phyloP scores from a whole-genome alignment of 2,329 filamentous ascomycete genomes.

The Colletotrichum lini region DNA sequence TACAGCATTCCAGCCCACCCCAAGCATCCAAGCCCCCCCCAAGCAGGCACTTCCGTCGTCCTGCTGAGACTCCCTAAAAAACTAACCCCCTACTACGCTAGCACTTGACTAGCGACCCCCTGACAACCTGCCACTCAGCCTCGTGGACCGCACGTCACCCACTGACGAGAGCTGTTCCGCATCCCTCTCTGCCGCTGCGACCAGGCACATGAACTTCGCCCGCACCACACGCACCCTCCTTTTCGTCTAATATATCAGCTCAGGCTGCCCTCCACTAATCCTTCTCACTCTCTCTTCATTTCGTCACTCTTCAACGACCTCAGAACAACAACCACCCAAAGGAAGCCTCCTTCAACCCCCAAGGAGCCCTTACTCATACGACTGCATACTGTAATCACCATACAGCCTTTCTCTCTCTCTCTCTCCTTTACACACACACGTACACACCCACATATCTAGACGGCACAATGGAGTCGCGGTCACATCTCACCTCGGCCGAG shows the following conservation, averaged over 20 bases:
- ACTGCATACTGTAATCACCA: conserved; percentile 20
- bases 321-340: conserved; percentile 42
- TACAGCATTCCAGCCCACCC: conserved; percentile 42
- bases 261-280: conserved; percentile 29
- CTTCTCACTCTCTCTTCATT: conserved; percentile 12
- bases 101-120: conserved; percentile 28
- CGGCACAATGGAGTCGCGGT: conserved; percentile 62
- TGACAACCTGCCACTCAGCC: conserved; percentile 53
- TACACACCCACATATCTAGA: conserved; percentile 12
- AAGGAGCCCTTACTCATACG: conserved; percentile 44
- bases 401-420: conserved; percentile 20
- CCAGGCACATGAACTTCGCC: conserved; percentile 48
- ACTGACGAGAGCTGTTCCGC: conserved; percentile 50
- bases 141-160: conserved; percentile 61
- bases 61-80: conserved; percentile 42
- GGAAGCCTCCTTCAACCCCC: conserved; percentile 48
- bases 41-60: conserved; percentile 41
- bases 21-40: conserved; percentile 42
- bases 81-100: conserved; percentile 39
- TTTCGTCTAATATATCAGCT: conserved; percentile 43
- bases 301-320: conserved; percentile 36
- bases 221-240: conserved; percentile 46
- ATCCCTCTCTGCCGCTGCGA: conserved; percentile 39
- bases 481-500: conserved; percentile 64
- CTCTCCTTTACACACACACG: conserved; percentile 46